Base-by-base conservation (phyloP, 768 basidiomycete species). In the Amanita molliuscula region DNA sequence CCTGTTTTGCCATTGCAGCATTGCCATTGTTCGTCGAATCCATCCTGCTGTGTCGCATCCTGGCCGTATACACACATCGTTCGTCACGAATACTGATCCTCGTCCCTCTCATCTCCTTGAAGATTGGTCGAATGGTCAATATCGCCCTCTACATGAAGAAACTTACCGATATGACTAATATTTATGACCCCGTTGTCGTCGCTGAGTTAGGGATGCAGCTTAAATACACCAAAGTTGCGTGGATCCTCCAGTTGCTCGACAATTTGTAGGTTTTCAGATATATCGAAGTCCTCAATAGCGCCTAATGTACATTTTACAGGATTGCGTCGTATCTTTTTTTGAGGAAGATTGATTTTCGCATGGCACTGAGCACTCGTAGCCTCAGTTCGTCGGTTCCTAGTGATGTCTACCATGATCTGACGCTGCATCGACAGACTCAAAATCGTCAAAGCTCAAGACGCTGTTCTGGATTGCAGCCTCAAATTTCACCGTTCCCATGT, bases 391-490 rank as follows among this genome's bases (percentile, higher is more conserved):
- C 34, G 13, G 15, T 35, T 34, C 13, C 6, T 10, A 33, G 15
- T 9, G 33, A 11, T 13, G 3, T 34, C 4, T 34, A 13, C 13
- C n/a, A 3, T n/a, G 4, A n/a, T 35, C n/a, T 16, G 11, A 25
- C 7, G 28, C 11, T 26, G 9, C 13, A 44, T 11, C 5, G 29
- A 44, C 29, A 50, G 48, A 3, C 40, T 40, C 38, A 7, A 4
- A 15, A 6, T 16, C 41, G 15, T 38, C 48, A 1, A 50, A 26
- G 10, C 16, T 50, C 15, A 21, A 20, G 15, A 41, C 36, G 15
- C 48, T 50, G 18, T 44, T 50, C 28, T 50, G 40, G 40, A 50
- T 50, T 9, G 35, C 40, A 7, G 13, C 29, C 13, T 50, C 48
- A 6, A 50, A 50, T 23, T 50, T 50, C 26, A 38, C 42, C 0